Evolutionary conservation across 345 rosid species (phyloP).

Genomic region (Rubroshorea leprosula): DNA sequence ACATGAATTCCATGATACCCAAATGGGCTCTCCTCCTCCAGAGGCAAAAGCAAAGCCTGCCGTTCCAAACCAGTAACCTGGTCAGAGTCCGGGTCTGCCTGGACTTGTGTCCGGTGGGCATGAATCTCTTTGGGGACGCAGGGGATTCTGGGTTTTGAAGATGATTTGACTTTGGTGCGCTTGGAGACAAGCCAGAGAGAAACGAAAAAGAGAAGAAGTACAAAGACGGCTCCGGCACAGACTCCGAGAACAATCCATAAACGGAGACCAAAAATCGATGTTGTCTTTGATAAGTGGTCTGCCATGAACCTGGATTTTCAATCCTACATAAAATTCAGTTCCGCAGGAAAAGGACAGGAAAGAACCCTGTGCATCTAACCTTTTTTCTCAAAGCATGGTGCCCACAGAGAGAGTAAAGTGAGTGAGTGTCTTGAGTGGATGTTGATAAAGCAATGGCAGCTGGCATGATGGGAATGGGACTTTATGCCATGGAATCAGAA

Average conservation of each 20-base stretch:
- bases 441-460: neutral
- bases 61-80: slow-evolving; percentile 28
- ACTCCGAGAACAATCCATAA: slow-evolving; percentile 78
- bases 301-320: slow-evolving; percentile 22
- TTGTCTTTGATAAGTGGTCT: slow-evolving; percentile 57
- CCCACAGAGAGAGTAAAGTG: neutral
- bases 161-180: slow-evolving; percentile 37
- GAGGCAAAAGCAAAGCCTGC: slow-evolving; percentile 29
- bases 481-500: too few relatives aligned
- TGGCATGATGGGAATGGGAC: neutral
- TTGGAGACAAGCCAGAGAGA: slow-evolving; percentile 72
- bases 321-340: slow-evolving; percentile 3
- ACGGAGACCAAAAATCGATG: slow-evolving; percentile 74
- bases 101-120: slow-evolving; percentile 27
- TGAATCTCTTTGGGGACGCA: slow-evolving; percentile 71
- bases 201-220: slow-evolving; percentile 70
- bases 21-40: slow-evolving; percentile 41
- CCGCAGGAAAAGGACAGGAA: neutral
- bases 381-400: neutral
- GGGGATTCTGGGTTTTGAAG: slow-evolving; percentile 37
- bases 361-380: neutral
- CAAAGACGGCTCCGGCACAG: slow-evolving; percentile 67
- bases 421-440: neutral
- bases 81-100: slow-evolving; percentile 28
- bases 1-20: slow-evolving; percentile 44